phyloP scores from a whole-genome alignment of 2,329 filamentous ascomycete genomes.

The Fusarium anguioides region DNA sequence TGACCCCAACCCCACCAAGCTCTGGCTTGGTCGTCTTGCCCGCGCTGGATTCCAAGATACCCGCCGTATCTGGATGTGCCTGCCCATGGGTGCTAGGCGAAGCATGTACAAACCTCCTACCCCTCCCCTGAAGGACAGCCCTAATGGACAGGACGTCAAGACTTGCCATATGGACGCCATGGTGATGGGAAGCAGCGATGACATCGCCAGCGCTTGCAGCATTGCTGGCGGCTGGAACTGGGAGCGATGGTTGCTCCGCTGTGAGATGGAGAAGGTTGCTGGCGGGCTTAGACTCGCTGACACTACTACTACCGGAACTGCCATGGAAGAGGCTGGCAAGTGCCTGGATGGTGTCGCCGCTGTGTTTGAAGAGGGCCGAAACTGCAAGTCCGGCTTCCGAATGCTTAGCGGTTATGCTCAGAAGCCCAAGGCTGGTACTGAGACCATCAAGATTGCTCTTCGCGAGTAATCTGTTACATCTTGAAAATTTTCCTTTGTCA shows the following conservation, averaged over 20 bases:
- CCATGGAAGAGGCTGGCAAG: conserved; percentile 67
- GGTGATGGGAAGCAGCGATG: conserved; percentile 73
- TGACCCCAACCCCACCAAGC: conserved; percentile 84
- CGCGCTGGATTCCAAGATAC: conserved; percentile 82
- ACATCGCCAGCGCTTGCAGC: conserved; percentile 80
- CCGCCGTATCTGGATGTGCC: conserved; percentile 87
- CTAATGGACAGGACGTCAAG: conserved; percentile 54
- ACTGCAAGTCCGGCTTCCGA: conserved; percentile 68
- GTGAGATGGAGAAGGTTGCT: conserved; percentile 82
- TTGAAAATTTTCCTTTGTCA: conserved; percentile 41
- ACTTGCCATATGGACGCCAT: conserved; percentile 70
- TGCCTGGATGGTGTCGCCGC: conserved; percentile 69
- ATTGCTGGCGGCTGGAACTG: conserved; percentile 89
- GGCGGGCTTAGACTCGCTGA: conserved; percentile 71
- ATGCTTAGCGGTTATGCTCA: conserved; percentile 72
- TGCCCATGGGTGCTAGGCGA: conserved; percentile 77
- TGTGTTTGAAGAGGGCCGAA: conserved; percentile 72
- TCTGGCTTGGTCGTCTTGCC: conserved; percentile 79
- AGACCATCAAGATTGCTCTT: conserved; percentile 54
- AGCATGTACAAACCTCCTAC: conserved; percentile 47
- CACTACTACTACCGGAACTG: conserved; percentile 61
- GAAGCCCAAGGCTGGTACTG: conserved; percentile 62
- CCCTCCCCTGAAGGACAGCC: conserved; percentile 50
- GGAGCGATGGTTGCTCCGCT: conserved; percentile 94
- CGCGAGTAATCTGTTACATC: conserved; percentile 32